A percentile compares a stretch with the other conserved stretches of the same genome.
phyloP scores from a whole-genome alignment of 495 filamentous ascomycete species.

The Hypoxylon perforatum region DNA sequence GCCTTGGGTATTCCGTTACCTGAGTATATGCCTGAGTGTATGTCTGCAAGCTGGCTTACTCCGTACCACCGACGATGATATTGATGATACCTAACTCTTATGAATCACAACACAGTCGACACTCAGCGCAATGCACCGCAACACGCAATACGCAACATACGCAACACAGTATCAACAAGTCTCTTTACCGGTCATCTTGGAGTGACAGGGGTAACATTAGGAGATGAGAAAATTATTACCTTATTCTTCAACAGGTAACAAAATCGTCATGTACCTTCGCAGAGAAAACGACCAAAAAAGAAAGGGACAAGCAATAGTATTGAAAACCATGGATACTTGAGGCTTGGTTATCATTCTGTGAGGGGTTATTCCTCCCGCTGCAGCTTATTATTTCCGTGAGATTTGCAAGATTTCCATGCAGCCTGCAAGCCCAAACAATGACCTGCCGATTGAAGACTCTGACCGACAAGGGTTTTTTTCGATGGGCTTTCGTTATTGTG shows the following conservation, averaged over 20 bases:
- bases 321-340: conserved; percentile 36
- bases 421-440: conserved; percentile 30
- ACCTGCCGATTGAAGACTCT: conserved; percentile 45
- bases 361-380: conserved; percentile 33
- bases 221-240: neutral
- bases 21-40: conserved; percentile 5
- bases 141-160: too few relatives aligned
- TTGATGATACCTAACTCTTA: conserved; percentile 17
- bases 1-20: conserved; percentile 11
- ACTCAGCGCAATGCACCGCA: conserved; percentile 25
- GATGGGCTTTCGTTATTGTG: conserved; percentile 19
- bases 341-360: conserved; percentile 40
- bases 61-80: conserved; percentile 21
- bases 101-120: conserved; percentile 33
- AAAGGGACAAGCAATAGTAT: conserved; percentile 24
- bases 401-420: conserved; percentile 41
- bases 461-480: conserved; percentile 33
- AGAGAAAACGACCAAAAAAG: neutral
- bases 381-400: conserved; percentile 36
- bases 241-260: conserved; percentile 31
- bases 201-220: conserved; percentile 13
- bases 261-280: conserved; percentile 27
- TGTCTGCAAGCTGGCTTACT: conserved; percentile 4
- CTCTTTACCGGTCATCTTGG: neutral
- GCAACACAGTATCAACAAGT: conserved; percentile 24